Base-by-base conservation (phyloP, 176 grass and related monocot genomes). In the Canna indica region DNA sequence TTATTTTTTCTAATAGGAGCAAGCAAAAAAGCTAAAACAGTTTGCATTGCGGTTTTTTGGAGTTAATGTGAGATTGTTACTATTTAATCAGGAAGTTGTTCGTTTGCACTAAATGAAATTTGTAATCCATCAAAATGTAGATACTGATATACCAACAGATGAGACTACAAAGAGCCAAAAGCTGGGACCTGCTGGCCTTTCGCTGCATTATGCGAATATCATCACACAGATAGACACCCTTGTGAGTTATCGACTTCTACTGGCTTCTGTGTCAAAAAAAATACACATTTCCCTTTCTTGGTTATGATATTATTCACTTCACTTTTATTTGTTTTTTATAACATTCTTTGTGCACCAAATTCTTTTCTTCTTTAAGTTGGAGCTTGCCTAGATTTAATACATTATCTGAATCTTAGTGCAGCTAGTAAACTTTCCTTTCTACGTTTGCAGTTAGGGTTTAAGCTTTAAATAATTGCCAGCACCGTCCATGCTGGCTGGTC, bases 181-280 rank as follows among this genome's bases (percentile, higher is more conserved):
- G 85, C 81, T 96, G 86, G 93, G 93, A 38, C 93, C 86, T 71
- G 83, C 83, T 24, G 93, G 93, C 20, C 93, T 96, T 70, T 85
- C 93, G 20, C 74, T 91, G 48, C 93, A 96, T 77, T 96, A 96
- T 83, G 93, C 93, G 67, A 96, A 96, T 90, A 90, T 96, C 80
- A 85, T 96, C 78, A 77, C 74, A 85, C 93, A 96, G 71, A 87
- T 96, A 3, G 85, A 96, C 77, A 86, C 79, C 59, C 81, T 96
- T 72, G 93, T 96, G 84, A 89, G 84, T 84, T 30, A 56, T 25
- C 80, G 59, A 17, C 9, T 50, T 31, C 27, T 28, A 27, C 47
- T 54, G 27, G 29, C 47, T 53, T 71, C 7, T 18, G 13, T 42
- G 24, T 24, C 26, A 30, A 9, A 56, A 56, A n/a, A n/a, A n/a